Base-by-base conservation (phyloP, 148 eudicot species). In the Persicaria maculosa region DNA sequence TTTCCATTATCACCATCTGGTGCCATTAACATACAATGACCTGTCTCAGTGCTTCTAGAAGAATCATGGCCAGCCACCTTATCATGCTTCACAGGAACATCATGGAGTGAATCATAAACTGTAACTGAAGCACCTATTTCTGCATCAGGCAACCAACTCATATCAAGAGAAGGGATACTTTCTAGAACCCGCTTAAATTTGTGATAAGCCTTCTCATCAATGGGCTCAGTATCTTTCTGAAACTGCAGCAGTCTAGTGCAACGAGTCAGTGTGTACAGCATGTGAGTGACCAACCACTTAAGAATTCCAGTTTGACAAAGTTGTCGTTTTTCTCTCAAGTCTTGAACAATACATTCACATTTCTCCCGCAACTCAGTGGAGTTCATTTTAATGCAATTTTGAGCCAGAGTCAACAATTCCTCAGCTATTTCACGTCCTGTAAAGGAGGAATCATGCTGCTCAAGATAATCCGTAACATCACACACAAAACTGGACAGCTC, bases 181-280 rank as follows among this genome's bases (percentile, higher is more conserved):
- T 86, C 83, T 64, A 89, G 79, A 74, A 81, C 80, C 53, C 83
- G 82, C 76, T 81, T 86, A 57, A 85, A 58, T 75, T 82, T 83
- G 67, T 77, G 84, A 71, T 85, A 79, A 44, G 85, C 83, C 67
- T 31, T 83, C 78, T 83, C 86, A 70, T 85, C 79, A 77, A 83
- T 80, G 14, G 79, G 79, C 69, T 83, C 83, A 76, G 77, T 82
- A 78, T 80, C 89, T 79, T 84, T 88, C 82, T 86, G 88, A 73
- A 88, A 79, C 74, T 85, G 89, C 85, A 88, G 74, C 85, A 88
- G 80, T 58, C 89, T 84, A 10, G 89, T 86, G 75, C 92, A 88
- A 31, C 89, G 87, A 68, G 89, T 88, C 83, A 88, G 80, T 79
- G 86, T 88, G 78, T 82, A 88, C 53, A 88, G 87, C 82, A 88